Base-by-base conservation (phyloP, 2,329 filamentous ascomycete genomes). In the Blumeriella jaapii region DNA sequence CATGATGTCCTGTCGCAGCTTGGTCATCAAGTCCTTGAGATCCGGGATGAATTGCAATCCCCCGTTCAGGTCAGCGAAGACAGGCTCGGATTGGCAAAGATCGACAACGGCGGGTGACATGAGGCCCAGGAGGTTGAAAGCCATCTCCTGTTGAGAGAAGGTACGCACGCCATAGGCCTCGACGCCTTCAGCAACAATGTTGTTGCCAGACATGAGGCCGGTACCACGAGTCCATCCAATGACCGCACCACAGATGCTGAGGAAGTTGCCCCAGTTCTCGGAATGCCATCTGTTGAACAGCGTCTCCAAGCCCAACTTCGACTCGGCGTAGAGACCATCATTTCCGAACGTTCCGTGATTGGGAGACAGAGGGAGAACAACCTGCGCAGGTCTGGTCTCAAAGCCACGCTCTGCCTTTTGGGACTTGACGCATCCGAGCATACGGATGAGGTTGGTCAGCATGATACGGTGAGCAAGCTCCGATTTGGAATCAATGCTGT, bases 181-280 rank as follows among this genome's bases (percentile, higher is more conserved):
- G 38, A 98, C 85, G 41, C 89, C 91, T 59, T 96, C 89, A 22
- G 91, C 91, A 47, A 96, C 87, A 51, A 96, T 78, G 61, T 98
- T 96, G 70, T 96, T 96, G 55, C 82, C 87, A 48, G 82, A 83
- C 89, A 98, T 98, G 52, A 98, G 76, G 57, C 91, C 91, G 45
- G 91, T 98, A 47, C 89, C 91, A 64, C 91, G 89, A 50, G 91
- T 98, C 91, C 91, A 98, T 44, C 91, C 91, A 57, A 98, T 98
- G 60, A 96, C 85, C 44, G 89, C 89, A 67, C 91, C 91, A 52
- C 91, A 98, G 51, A 98, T 91, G 41, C 89, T 96, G 53, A 98
- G 84, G 67, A 93, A 98, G 64, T 89, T 89, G 47, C 77, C 80
- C 91, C 91, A 98, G 65, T 76, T 87, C 65, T 98, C 91, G 0